A percentile compares a stretch with the other conserved stretches of the same genome.
Evolutionary conservation across 371 early-diverging fungal genomes (phyloP).

Genomic region (Mortierella sp.): DNA sequence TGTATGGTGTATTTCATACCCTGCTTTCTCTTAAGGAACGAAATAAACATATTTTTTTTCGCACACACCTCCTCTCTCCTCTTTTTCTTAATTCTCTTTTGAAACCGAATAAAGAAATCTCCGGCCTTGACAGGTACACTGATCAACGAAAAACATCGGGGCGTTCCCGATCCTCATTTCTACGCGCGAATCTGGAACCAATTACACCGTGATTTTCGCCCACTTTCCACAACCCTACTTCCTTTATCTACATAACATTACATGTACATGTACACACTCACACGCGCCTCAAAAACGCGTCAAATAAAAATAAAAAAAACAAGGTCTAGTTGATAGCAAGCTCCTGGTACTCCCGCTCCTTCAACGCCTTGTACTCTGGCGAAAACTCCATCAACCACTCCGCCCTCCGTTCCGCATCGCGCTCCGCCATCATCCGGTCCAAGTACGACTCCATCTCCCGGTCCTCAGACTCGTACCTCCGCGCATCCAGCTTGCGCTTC

Average conservation of each 20-base stretch:
- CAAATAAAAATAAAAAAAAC: no score
- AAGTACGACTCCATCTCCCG: constrained; percentile 44
- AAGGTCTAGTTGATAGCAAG: constrained; percentile 7
- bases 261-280: no score
- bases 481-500: constrained; percentile 69
- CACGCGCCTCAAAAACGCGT: no score
- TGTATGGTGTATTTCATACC: background rate
- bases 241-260: no score
- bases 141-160: background rate
- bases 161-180: background rate
- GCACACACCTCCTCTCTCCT: background rate
- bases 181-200: no score
- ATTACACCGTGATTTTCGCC: no score
- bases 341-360: constrained; percentile 16
- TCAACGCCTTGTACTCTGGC: background rate
- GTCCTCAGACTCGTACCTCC: constrained; percentile 44
- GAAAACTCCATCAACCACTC: constrained; percentile 1
- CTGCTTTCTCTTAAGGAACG: background rate
- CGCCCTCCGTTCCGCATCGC: constrained; percentile 30
- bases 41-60: background rate
- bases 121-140: background rate
- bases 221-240: no score
- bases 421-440: constrained; percentile 46
- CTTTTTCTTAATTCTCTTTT: background rate
- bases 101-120: background rate